Base-by-base conservation (phyloP, 148 eudicot genomes). In the Rhododendron henanense region DNA sequence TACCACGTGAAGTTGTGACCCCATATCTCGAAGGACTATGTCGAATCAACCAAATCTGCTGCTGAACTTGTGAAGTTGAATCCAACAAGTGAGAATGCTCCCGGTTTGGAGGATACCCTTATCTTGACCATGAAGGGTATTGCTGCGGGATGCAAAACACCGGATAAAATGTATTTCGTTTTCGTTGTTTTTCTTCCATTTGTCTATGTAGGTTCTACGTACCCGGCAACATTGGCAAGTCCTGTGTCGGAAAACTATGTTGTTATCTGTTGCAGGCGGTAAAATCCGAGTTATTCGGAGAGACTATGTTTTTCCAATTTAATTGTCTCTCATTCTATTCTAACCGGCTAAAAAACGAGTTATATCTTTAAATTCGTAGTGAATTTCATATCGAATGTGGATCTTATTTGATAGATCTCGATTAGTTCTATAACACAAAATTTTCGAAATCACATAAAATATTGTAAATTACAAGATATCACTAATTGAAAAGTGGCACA, bases 71-170 rank as follows among this genome's bases (percentile, higher is more conserved):
- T 97, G 84, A 90, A 92, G 90, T 82, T 97, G 89, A 97, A 97
- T 87, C 98, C n/a, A n/a, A n/a, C n/a, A n/a, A n/a, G n/a, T n/a
- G n/a, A n/a, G n/a, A n/a, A 98, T 77, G 99, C 98, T 3, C 99
- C 99, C 0, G 98, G 99, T 87, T 88, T 97, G 84, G 99, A 97
- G 90, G 99, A 97, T 87, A 97, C 98, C 35, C 97, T 96, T 84
- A 96, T 96, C 87, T 92, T 96, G 28, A 96, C 99, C 88, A 96
- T 97, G 99, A 97, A 97, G 98, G 99, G 98, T 86, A 94, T 97
- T 90, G 99, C 99, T 84, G 99, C 99, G 98, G 99, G 31, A 86
- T 97, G 93, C 98, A 97, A 89, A 97, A 97, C 91, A 97, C 98
- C 37, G 98, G 99, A 86, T 97, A 90, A 63, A 90, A 21, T 23